Conservation (phyloP, 192 early-diverging fungal genomes). For the Coemansia sp. region DNA sequence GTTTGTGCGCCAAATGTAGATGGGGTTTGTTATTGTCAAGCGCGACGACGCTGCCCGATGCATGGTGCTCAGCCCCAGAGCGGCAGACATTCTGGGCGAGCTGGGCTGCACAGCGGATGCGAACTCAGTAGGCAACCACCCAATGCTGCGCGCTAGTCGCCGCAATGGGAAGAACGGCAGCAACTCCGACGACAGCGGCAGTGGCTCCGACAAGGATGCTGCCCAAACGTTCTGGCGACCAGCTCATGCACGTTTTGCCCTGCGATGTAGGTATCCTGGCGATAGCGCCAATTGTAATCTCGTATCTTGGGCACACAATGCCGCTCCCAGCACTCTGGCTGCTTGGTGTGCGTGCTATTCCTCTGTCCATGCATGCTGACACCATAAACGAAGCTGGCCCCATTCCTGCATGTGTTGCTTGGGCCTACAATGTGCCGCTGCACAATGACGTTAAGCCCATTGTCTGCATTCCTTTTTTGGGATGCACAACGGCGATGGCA, state of each 20-base stretch:
- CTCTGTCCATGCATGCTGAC: neutral
- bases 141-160: neutral
- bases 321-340: neutral
- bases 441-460: neutral
- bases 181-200: neutral
- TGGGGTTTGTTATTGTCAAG: slow-evolving; percentile 51
- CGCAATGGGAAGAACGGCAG: neutral
- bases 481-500: neutral
- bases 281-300: neutral
- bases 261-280: slow-evolving; percentile 45
- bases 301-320: neutral
- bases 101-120: slow-evolving; percentile 30
- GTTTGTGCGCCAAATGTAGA: slow-evolving; percentile 14
- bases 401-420: neutral
- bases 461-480: neutral
- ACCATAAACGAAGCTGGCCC: neutral
- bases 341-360: neutral
- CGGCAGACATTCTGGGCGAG: slow-evolving; percentile 30
- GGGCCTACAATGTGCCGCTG: neutral
- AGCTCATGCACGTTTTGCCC: slow-evolving; percentile 50
- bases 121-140: slow-evolving; percentile 8
- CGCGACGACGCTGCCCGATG: slow-evolving; percentile 39
- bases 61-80: slow-evolving; percentile 39
- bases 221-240: slow-evolving; percentile 43
- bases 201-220: slow-evolving; percentile 14